Evolutionary conservation across 1,139 yeast genomes (phyloP), one percentile per base, ranked within the genome.

Genomic region (Geotrichum restrictum): DNA sequence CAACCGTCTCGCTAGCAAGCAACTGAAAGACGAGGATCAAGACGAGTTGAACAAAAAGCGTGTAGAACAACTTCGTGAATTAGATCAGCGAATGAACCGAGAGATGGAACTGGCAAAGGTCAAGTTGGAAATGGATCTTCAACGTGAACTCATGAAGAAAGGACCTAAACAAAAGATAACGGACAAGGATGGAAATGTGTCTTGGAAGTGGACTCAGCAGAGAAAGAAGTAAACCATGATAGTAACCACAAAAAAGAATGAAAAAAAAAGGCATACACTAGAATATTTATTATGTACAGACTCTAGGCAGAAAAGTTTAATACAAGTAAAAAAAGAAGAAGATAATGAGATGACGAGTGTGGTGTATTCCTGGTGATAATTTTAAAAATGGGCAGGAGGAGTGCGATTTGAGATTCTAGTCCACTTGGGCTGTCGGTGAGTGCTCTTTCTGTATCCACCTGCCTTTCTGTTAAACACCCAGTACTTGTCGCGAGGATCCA

Each of bases 71-170:
- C 80, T 75, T 59, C 76, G 79, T 75, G 88, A 63, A 51, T 60
- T 66, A 22, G 63, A 64, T 34, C 58, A 58, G 33, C 58, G 68
- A 58, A 68, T 86, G 65, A 82, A 85, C 60, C 77, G 94, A 63
- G 88, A 83, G 60, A 69, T 74, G 54, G 79, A 87, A 66, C 75
- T 93, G 59, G 74, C 75, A 46, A 78, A 78, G 55, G 88, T 91
- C 14, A 87, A 87, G 64, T 75, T 76, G 45, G 79, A 82, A 62
- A 82, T 89, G 83, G 87, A 84, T 53, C 64, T 78, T 56, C 94
- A 89, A 62, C 79, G 86, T 56, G 95, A 91, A 65, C 77, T 89
- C 56, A 88, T 91, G 96, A 88, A 88, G 68, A 85, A 83, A 60
- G 98, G 98, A 0, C 81, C 81, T 56, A 88, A 86, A 71, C 86